Conservation (phyloP, 768 basidiomycete genomes). For the Termitomyces bulborhizus region DNA sequence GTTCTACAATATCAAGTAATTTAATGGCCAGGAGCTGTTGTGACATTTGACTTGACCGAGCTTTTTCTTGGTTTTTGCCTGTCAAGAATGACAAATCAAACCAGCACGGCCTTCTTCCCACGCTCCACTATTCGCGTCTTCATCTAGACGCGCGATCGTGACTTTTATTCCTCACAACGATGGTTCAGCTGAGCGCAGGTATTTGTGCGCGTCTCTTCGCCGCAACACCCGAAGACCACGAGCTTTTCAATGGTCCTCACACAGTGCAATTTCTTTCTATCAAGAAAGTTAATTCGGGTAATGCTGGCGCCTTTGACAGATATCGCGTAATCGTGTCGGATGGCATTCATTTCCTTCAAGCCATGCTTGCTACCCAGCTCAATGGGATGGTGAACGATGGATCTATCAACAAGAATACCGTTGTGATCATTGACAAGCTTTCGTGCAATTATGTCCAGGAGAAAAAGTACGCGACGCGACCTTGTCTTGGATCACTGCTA, state of each 20-base stretch:
- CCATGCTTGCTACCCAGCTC: conserved; percentile 92
- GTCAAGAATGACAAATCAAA: not conserved
- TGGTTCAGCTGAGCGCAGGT: conserved; percentile 50
- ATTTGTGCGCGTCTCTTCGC: conserved; percentile 45
- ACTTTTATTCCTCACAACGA: conserved; percentile 3
- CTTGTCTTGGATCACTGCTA: conserved; percentile 1
- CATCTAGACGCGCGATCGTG: conserved; percentile 12
- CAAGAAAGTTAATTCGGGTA: conserved; percentile 58
- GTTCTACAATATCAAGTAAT: conserved; percentile 4
- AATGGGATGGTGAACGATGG: conserved; percentile 68
- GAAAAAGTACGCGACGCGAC: conserved; percentile 55
- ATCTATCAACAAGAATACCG: conserved; percentile 53
- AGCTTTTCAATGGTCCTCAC: conserved; percentile 37
- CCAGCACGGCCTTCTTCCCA: conserved; percentile 6
- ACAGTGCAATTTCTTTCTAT: conserved; percentile 79
- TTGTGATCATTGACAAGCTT: conserved; percentile 68
- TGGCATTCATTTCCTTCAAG: conserved; percentile 79
- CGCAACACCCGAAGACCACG: conserved; percentile 35
- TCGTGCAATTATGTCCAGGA: conserved; percentile 81
- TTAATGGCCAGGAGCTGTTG: conserved; percentile 8
- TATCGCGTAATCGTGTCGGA: conserved; percentile 88
- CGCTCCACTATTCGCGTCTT: conserved; percentile 15
- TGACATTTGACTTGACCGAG: not conserved
- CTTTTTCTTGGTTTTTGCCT: not conserved
- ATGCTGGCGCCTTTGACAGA: conserved; percentile 37